Conservation (phyloP, 2,329 filamentous ascomycete genomes). For the Gnomoniopsis smithogilvyi region DNA sequence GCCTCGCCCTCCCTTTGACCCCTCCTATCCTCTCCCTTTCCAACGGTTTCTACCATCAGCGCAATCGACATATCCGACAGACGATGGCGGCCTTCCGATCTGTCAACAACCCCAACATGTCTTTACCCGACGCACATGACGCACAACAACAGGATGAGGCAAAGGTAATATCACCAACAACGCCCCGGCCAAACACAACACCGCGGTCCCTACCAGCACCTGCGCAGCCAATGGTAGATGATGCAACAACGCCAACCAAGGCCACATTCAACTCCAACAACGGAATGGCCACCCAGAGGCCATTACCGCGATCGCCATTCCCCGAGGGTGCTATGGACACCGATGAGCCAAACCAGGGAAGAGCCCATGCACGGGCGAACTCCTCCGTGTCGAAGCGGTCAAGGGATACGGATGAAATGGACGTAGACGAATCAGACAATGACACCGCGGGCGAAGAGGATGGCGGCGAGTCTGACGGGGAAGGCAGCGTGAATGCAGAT, state of each 20-base stretch:
- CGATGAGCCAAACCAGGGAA: slow-evolving; percentile 39
- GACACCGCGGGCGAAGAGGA: slow-evolving; percentile 42
- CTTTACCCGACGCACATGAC: slow-evolving; percentile 34
- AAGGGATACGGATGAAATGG: slow-evolving; percentile 65
- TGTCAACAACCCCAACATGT: slow-evolving; percentile 49
- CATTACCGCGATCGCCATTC: slow-evolving; percentile 51
- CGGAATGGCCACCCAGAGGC: slow-evolving; percentile 45
- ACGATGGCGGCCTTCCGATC: slow-evolving; percentile 43
- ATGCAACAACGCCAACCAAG: slow-evolving; percentile 61
- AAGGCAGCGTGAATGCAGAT: slow-evolving; percentile 61
- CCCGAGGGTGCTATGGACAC: slow-evolving; percentile 47
- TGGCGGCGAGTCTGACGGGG: slow-evolving; percentile 55
- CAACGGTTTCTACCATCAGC: slow-evolving; percentile 15
- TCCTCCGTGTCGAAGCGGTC: slow-evolving; percentile 62
- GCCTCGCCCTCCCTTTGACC: slow-evolving; percentile 20
- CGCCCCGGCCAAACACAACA: slow-evolving; percentile 33
- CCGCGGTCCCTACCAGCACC: slow-evolving; percentile 30
- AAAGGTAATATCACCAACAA: slow-evolving; percentile 41
- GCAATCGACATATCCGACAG: not conserved
- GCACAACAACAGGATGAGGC: slow-evolving; percentile 45
- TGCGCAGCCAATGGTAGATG: slow-evolving; percentile 42
- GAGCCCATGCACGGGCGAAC: slow-evolving; percentile 47
- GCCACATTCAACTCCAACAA: slow-evolving; percentile 42
- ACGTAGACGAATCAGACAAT: slow-evolving; percentile 73
- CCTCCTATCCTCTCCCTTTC: slow-evolving; percentile 15